Evolutionary conservation across 768 basidiomycete species (phyloP).

Genomic region (Psilocybe cyanescens): DNA sequence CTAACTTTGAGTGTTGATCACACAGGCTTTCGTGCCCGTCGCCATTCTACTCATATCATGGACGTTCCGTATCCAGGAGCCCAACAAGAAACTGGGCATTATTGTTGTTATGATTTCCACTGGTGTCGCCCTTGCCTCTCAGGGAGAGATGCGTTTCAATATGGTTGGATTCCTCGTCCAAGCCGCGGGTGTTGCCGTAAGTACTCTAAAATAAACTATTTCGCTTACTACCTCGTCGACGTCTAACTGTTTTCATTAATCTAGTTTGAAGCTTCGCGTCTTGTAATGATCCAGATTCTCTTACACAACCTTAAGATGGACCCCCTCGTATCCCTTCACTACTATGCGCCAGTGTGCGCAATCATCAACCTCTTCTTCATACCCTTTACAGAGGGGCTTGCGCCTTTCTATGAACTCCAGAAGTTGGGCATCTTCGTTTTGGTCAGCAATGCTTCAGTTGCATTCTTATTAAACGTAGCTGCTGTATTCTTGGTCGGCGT

Average conservation of each 20-base stretch:
- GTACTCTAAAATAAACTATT: constrained; percentile 31
- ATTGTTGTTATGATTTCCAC: constrained; percentile 92
- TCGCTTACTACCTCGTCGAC: not conserved
- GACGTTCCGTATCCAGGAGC: constrained; percentile 86
- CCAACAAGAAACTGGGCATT: constrained; percentile 74
- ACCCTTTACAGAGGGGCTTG: constrained; percentile 88
- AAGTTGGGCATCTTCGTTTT: constrained; percentile 72
- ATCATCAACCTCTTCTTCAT: constrained; percentile 83
- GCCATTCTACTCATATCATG: constrained; percentile 95
- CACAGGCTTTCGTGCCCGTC: constrained; percentile 86
- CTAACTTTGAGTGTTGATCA: constrained; percentile 7
- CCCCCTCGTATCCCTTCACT: constrained; percentile 92
- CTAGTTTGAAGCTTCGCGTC: constrained; percentile 90
- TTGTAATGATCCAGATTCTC: constrained; percentile 96
- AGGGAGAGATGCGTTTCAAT: constrained; percentile 87
- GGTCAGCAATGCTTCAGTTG: constrained; percentile 82
- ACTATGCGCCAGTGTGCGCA: constrained; percentile 96
- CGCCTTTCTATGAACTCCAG: constrained; percentile 77
- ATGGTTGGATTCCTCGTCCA: constrained; percentile 88
- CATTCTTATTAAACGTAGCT: constrained; percentile 89
- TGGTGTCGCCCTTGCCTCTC: constrained; percentile 89
- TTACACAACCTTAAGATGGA: constrained; percentile 98
- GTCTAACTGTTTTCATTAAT: constrained; percentile 1
- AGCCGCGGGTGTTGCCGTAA: constrained; percentile 80
- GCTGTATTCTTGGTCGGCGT: constrained; percentile 94